These are phyloP conservation scores for Leptodontidium sp. DNA, from an alignment of 2,329 filamentous ascomycete species.

Conservation along the genomic window DNA sequence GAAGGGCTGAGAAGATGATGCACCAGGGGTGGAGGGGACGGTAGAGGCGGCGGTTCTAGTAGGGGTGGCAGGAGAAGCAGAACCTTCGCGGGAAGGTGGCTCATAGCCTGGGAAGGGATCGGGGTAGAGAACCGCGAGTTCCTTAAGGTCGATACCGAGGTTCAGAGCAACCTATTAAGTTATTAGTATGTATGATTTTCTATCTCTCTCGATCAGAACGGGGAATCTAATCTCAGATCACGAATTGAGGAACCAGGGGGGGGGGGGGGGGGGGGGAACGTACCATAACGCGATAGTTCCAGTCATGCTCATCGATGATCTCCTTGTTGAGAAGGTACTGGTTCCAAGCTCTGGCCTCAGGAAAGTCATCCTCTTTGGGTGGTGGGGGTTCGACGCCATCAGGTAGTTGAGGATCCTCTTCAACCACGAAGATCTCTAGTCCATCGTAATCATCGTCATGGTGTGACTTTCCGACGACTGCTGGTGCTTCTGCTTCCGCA, in stretches of 20 bases:
- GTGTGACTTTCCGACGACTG: not conserved
- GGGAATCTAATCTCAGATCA: too few species aligned
- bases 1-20: not conserved
- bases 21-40: not conserved
- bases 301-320: slow-evolving; percentile 14
- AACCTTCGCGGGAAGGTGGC: not conserved
- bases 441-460: not conserved
- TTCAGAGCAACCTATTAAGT: not conserved
- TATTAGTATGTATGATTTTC: too few species aligned
- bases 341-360: not conserved
- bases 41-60: not conserved
- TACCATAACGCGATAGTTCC: not conserved
- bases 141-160: slow-evolving; percentile 15
- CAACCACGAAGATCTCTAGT: slow-evolving; percentile 2
- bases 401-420: not conserved
- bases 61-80: not conserved
- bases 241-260: too few species aligned
- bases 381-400: not conserved
- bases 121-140: not conserved
- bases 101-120: slow-evolving; percentile 19
- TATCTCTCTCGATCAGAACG: too few species aligned
- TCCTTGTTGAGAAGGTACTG: slow-evolving; percentile 14
- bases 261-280: too few species aligned
- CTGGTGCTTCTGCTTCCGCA: not conserved
- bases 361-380: not conserved